Evolutionary conservation across 1,139 yeast species (phyloP), one percentile per base, ranked within the genome.

Genomic region (Taphrina pruni): DNA sequence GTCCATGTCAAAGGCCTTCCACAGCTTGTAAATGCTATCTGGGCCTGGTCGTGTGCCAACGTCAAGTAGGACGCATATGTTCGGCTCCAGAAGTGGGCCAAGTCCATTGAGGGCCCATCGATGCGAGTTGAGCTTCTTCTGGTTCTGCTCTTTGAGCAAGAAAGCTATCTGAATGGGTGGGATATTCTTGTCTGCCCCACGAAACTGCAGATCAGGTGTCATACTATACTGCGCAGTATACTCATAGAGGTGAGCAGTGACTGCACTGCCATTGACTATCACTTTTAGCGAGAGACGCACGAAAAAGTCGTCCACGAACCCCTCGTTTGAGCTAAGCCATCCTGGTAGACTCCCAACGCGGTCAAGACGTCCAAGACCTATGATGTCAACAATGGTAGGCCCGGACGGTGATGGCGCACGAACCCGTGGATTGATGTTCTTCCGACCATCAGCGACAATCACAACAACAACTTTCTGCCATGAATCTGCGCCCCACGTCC

Each of bases 401-500:
- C 8, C n/a, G 17, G 55, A 11, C 6, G 4, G 55, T 32, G 17
- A 1, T 6, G 20, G 45, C 20, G 14, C 20, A 36, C 58, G 45
- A 32, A 93, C 92, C 46, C 89, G 87, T 70, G 90, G 92, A 66
- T 92, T 90, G 79, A 97, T 86, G 94, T 69, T 68, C 17, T 45
- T 94, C 96, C 90, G 72, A 72, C 99, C 99, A 80, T 94, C 99
- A 67, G 97, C 89, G 52, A 94, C 91, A 70, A 94, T 84, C 71
- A 92, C 84, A 14, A 94, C 97, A 69, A 91, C 97, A 70, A 94
- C 87, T 77, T 92, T 93, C 76, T 94, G 89, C 99, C 99, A 94
- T 70, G 93, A 96, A 70, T 92, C 95, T 73, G 87, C 87, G 7
- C 98, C 98, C 99, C 99, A 94, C 21, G 88, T 88, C 62, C 89